Conservation (phyloP, 352 stramenopile species). For the Phytophthora quininea region DNA sequence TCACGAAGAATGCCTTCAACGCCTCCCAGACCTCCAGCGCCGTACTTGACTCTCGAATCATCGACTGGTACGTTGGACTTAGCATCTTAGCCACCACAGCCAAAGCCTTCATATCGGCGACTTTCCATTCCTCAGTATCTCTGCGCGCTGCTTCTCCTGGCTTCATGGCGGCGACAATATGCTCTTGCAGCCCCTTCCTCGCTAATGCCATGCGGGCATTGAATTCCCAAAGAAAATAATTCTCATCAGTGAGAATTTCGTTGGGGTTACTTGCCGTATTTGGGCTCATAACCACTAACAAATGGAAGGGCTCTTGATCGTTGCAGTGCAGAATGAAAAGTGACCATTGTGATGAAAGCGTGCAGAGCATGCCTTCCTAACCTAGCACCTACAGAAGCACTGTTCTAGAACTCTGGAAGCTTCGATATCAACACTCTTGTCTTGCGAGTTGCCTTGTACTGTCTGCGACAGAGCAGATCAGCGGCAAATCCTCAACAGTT, state of each 20-base stretch:
- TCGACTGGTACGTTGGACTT: constrained; percentile 4
- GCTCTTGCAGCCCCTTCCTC: constrained; percentile 15
- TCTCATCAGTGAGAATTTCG: constrained; percentile 17
- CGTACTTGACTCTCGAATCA: constrained; percentile 6
- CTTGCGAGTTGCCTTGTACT: no score
- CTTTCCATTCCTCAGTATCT: constrained; percentile 28
- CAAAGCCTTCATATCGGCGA: constrained; percentile 22
- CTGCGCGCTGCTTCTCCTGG: constrained; percentile 7
- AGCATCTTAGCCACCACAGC: constrained; percentile 20
- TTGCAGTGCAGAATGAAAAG: constrained; percentile 1
- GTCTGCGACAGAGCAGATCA: no score
- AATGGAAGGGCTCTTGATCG: not conserved
- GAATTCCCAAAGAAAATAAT: constrained; percentile 26
- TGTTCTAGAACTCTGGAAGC: no score
- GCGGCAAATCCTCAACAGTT: no score
- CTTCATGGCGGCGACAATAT: constrained; percentile 12
- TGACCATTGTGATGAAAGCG: not conserved
- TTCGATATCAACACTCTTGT: no score
- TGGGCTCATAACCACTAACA: constrained; percentile 23
- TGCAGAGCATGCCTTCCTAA: no score
- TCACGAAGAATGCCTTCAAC: constrained; percentile 8
- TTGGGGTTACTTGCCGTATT: constrained; percentile 2
- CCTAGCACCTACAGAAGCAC: no score
- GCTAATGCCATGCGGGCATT: constrained; percentile 22
- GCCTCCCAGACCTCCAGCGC: constrained; percentile 8